Evolutionary conservation across 2,329 filamentous ascomycete species (phyloP).

Genomic region (Canariomyces notabilis): DNA sequence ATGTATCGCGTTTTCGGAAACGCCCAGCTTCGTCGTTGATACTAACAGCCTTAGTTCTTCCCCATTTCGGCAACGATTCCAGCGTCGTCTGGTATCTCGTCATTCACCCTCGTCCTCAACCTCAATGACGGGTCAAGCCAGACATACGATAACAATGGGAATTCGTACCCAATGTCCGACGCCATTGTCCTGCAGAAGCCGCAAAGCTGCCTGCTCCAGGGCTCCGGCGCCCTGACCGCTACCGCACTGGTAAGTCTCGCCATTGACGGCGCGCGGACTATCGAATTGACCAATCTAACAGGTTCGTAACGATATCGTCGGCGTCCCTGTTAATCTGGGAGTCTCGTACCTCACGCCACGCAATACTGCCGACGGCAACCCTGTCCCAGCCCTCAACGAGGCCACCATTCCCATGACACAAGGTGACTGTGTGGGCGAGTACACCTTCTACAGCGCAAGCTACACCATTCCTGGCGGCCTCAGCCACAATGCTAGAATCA

Average conservation of each 20-base stretch:
- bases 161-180: slow-evolving; percentile 50
- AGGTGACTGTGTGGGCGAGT: slow-evolving; percentile 42
- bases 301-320: slow-evolving; percentile 44
- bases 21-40: background rate
- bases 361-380: slow-evolving; percentile 35
- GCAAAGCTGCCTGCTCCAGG: slow-evolving; percentile 50
- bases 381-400: slow-evolving; percentile 38
- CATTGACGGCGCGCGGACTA: background rate
- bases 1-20: background rate
- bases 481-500: slow-evolving; percentile 42
- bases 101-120: slow-evolving; percentile 52
- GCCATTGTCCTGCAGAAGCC: slow-evolving; percentile 49
- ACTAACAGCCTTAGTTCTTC: slow-evolving; percentile 36
- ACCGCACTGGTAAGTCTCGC: slow-evolving; percentile 34
- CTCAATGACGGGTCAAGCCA: slow-evolving; percentile 42
- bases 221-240: slow-evolving; percentile 39
- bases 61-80: slow-evolving; percentile 48
- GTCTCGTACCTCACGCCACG: slow-evolving; percentile 40
- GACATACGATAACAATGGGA: slow-evolving; percentile 53
- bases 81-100: slow-evolving; percentile 54
- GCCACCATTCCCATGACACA: slow-evolving; percentile 37
- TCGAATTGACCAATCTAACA: background rate
- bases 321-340: slow-evolving; percentile 37
- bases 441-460: slow-evolving; percentile 44
- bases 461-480: slow-evolving; percentile 41